phyloP scores from a whole-genome alignment of 169 alveolate genomes.

The Eimeria praecox region DNA sequence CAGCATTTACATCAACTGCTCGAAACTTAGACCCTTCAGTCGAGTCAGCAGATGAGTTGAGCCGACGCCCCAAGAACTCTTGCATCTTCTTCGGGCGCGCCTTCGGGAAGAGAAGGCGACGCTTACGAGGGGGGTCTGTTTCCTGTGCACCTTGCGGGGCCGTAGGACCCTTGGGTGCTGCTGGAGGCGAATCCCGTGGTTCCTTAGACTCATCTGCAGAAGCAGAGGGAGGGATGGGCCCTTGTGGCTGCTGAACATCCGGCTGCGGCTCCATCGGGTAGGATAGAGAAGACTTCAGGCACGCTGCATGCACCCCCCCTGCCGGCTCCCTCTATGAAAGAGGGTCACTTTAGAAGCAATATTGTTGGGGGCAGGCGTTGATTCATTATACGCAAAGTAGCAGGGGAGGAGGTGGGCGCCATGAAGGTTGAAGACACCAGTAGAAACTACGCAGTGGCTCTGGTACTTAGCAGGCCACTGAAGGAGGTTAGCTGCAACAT shows the following conservation, averaged over 20 bases:
- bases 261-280: slow-evolving; percentile 47
- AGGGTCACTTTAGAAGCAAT: not conserved
- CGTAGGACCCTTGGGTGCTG: slow-evolving; percentile 17
- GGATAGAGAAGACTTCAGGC: not conserved
- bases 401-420: not conserved
- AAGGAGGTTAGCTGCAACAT: not conserved
- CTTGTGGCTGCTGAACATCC: slow-evolving; percentile 15
- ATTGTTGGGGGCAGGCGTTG: no score
- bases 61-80: slow-evolving; percentile 56
- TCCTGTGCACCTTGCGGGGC: slow-evolving; percentile 8
- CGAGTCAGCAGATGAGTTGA: slow-evolving; percentile 28
- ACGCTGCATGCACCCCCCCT: slow-evolving; percentile 17
- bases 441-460: not conserved
- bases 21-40: not conserved
- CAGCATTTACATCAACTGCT: not conserved
- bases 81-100: slow-evolving; percentile 82
- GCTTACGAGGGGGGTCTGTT: slow-evolving; percentile 73
- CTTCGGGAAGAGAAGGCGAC: slow-evolving; percentile 76
- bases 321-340: not conserved
- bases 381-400: not conserved
- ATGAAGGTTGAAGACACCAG: not conserved
- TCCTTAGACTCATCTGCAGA: slow-evolving; percentile 20
- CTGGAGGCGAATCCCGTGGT: not conserved
- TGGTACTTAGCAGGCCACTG: not conserved
- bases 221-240: not conserved